Percentiles rank a stretch among this genome's conserved stretches.
These are phyloP conservation scores for Zizania latifolia DNA, from an alignment of 176 grass and related monocot genomes.

Conservation along the genomic window DNA sequence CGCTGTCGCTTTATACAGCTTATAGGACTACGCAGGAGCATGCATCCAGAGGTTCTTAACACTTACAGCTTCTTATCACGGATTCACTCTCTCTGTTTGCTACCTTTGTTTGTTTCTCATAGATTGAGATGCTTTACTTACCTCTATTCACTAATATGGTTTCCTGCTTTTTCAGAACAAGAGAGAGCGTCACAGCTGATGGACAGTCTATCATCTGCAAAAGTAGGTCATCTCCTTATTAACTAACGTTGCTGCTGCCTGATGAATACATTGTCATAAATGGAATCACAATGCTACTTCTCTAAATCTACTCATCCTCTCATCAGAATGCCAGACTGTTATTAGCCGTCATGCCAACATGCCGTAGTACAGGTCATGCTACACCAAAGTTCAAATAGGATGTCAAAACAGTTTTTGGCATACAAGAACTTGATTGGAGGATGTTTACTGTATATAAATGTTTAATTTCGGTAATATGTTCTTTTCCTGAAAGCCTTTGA, in stretches of 20 bases:
- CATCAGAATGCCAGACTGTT: background rate
- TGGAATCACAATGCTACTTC: background rate
- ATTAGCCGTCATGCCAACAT: background rate
- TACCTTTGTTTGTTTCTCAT: background rate
- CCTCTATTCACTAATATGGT: background rate
- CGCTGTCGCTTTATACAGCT: conserved; percentile 50
- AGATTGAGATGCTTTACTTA: background rate
- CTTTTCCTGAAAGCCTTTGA: background rate
- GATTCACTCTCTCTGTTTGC: background rate
- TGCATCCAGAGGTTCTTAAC: conserved; percentile 45
- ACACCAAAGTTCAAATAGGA: background rate
- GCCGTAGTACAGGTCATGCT: background rate
- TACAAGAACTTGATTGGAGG: background rate
- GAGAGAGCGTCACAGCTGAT: conserved; percentile 44
- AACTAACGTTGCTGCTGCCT: background rate
- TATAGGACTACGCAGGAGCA: conserved; percentile 40
- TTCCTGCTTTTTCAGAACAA: conserved; percentile 53
- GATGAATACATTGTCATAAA: background rate
- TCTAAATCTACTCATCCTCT: background rate
- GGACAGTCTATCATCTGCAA: conserved; percentile 64
- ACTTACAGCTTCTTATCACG: background rate
- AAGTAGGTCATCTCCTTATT: conserved; percentile 37
- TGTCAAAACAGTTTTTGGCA: background rate
- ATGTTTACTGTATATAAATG: background rate
- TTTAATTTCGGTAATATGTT: background rate